Percentiles rank a stretch among this genome's conserved stretches.
These are phyloP conservation scores for Colletotrichum filicis DNA, from an alignment of 2,329 filamentous ascomycete genomes.

Conservation along the genomic window DNA sequence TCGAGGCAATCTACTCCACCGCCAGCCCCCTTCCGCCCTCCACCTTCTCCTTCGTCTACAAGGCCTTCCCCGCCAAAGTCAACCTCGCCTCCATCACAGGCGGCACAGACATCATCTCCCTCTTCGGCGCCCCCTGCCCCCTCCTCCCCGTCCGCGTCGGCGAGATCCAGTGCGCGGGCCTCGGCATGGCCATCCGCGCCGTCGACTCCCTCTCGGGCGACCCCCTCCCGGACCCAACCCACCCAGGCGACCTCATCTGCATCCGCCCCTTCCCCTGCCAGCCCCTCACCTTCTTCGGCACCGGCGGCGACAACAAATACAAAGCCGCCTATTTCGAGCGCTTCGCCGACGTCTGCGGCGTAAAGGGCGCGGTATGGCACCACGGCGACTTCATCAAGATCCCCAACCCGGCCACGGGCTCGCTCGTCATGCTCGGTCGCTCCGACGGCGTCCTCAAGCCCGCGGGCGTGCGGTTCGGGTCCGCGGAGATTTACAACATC, in stretches of 20 bases:
- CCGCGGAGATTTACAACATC: slow-evolving; percentile 97
- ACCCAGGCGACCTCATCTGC: slow-evolving; percentile 90
- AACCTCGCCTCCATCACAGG: slow-evolving; percentile 95
- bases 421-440: slow-evolving; percentile 89
- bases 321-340: slow-evolving; percentile 86
- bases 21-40: slow-evolving; percentile 92
- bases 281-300: slow-evolving; percentile 88
- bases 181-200: slow-evolving; percentile 80
- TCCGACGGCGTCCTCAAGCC: slow-evolving; percentile 96
- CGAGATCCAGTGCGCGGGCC: slow-evolving; percentile 81
- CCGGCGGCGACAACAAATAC: slow-evolving; percentile 80
- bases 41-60: slow-evolving; percentile 91
- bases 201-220: slow-evolving; percentile 68
- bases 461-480: slow-evolving; percentile 89
- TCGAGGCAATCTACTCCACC: slow-evolving; percentile 93
- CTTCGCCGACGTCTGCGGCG: slow-evolving; percentile 65
- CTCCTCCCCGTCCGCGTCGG: slow-evolving; percentile 78
- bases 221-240: slow-evolving; percentile 63
- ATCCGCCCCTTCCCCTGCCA: slow-evolving; percentile 88
- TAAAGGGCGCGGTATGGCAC: slow-evolving; percentile 75
- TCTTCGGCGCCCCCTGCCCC: slow-evolving; percentile 88
- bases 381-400: slow-evolving; percentile 90
- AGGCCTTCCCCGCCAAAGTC: slow-evolving; percentile 80
- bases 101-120: slow-evolving; percentile 94
- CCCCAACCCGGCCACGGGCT: slow-evolving; percentile 74